Percentiles rank a stretch among this genome's conserved stretches.
These are phyloP conservation scores for Dryas octopetala DNA, from an alignment of 306 rosid genomes.

Conservation along the genomic window DNA sequence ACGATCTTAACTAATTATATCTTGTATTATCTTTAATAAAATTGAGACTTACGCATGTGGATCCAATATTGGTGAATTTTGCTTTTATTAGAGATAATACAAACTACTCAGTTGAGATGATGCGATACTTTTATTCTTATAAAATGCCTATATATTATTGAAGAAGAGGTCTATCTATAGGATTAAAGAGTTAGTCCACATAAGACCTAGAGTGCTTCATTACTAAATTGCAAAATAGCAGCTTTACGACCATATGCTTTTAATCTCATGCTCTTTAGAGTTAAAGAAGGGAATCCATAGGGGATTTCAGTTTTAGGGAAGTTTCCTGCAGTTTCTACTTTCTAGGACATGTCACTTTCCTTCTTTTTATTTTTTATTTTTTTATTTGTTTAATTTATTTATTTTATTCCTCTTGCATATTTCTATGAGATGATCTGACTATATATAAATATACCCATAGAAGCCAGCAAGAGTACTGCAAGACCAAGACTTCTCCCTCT, in stretches of 20 bases:
- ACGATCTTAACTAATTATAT: too few relatives aligned
- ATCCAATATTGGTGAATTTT: too few relatives aligned
- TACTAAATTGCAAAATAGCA: too few relatives aligned
- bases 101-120: too few relatives aligned
- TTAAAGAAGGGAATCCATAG: slow-evolving; percentile 17
- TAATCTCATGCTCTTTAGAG: not conserved
- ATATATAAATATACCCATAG: slow-evolving; percentile 16
- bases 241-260: not conserved
- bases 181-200: too few relatives aligned
- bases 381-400: not conserved
- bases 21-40: too few relatives aligned
- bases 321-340: slow-evolving; percentile 26
- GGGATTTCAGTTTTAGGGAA: not conserved
- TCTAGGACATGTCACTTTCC: slow-evolving; percentile 9
- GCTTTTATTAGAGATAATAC: too few relatives aligned
- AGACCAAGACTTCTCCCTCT: not conserved
- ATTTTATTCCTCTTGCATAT: not conserved
- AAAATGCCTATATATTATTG: too few relatives aligned
- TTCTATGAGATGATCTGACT: not conserved
- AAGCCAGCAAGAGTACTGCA: not conserved
- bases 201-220: too few relatives aligned
- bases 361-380: not conserved
- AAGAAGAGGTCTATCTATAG: too few relatives aligned
- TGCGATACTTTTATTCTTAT: too few relatives aligned
- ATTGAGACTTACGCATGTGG: too few relatives aligned